Conservation (phyloP, 306 rosid genomes). For the Aeschynomene evenia region DNA sequence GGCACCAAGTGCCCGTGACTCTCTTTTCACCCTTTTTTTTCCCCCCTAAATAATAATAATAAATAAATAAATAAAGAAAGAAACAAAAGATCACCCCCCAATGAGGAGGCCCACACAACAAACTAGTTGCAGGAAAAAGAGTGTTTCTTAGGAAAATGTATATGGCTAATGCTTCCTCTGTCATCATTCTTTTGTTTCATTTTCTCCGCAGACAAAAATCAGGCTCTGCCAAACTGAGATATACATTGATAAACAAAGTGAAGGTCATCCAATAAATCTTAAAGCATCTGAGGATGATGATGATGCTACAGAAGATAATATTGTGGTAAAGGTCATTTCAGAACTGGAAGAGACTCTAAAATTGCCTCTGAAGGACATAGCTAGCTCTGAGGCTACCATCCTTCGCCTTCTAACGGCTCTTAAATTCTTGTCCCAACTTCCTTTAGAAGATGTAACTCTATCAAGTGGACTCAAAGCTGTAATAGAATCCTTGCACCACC, state of each 20-base stretch:
- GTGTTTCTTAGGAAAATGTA: background rate
- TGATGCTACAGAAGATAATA: background rate
- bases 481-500: constrained; percentile 11
- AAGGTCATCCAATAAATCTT: background rate
- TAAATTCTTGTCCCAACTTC: constrained; percentile 34
- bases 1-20: too few relatives aligned
- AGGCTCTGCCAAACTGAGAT: background rate
- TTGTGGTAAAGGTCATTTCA: constrained; percentile 1
- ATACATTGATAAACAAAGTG: background rate
- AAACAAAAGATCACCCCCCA: too few relatives aligned
- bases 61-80: too few relatives aligned
- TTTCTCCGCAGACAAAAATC: background rate
- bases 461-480: constrained; percentile 10
- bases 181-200: background rate
- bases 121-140: background rate
- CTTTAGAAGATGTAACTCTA: constrained; percentile 11
- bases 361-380: constrained; percentile 31
- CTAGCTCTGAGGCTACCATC: constrained; percentile 11
- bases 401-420: constrained; percentile 26
- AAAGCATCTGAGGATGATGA: background rate
- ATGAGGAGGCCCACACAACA: too few relatives aligned
- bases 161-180: background rate
- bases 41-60: too few relatives aligned
- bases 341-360: constrained; percentile 26
- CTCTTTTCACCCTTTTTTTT: too few relatives aligned